These are phyloP conservation scores for Didymella segeticola DNA, from an alignment of 2,329 filamentous ascomycete species.

Conservation along the genomic window DNA sequence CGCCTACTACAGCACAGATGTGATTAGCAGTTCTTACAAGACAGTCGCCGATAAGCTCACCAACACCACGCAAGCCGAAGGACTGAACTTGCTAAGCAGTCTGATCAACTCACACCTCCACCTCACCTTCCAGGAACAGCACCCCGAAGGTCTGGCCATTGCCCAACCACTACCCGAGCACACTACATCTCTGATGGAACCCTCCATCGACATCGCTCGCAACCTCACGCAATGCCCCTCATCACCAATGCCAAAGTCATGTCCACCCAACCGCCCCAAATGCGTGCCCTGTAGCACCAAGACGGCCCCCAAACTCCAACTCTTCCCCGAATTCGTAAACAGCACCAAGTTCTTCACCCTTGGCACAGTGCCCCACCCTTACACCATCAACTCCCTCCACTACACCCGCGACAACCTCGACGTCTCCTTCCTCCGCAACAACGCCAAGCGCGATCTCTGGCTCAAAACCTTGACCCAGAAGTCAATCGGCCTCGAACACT, in stretches of 20 bases:
- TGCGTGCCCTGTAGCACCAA: conserved; percentile 75
- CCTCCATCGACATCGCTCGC: conserved; percentile 71
- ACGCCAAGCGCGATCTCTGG: conserved; percentile 80
- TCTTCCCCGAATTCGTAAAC: conserved; percentile 73
- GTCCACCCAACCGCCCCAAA: conserved; percentile 78
- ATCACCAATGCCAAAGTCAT: conserved; percentile 75
- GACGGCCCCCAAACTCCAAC: conserved; percentile 70
- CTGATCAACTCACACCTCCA: conserved; percentile 89
- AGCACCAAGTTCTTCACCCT: conserved; percentile 77
- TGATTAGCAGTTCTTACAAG: conserved; percentile 69
- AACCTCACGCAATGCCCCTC: conserved; percentile 78
- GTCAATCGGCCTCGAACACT: conserved; percentile 68
- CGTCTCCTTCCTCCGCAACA: conserved; percentile 56
- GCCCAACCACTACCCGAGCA: conserved; percentile 79
- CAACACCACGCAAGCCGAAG: conserved; percentile 61
- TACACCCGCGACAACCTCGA: conserved; percentile 58
- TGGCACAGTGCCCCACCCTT: conserved; percentile 88
- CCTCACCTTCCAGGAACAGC: conserved; percentile 80
- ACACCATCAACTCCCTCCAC: conserved; percentile 76
- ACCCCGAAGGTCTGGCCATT: conserved; percentile 77
- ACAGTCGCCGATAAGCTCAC: conserved; percentile 69
- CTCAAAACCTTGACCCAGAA: conserved; percentile 73
- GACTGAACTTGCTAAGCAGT: conserved; percentile 70
- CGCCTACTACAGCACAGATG: conserved; percentile 75
- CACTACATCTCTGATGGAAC: conserved; percentile 75